Conservation (phyloP, 164 flowering plant species). For the Tetrastigma voinierianum region DNA sequence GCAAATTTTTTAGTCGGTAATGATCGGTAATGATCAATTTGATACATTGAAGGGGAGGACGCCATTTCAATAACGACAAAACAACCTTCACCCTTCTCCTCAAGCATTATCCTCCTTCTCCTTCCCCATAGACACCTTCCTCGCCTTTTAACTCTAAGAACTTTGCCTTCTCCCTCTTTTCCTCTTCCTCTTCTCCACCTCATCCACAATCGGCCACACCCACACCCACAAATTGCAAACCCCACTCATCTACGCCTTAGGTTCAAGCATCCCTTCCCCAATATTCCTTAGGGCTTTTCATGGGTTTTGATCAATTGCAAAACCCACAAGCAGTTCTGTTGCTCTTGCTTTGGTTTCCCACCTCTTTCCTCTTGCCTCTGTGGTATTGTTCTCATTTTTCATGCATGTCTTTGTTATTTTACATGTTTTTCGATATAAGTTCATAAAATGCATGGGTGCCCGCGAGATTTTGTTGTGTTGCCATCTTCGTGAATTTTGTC, state of each 20-base stretch:
- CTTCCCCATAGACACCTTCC: neutral
- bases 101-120: too few species aligned
- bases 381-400: neutral
- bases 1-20: too few species aligned
- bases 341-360: conserved; percentile 11
- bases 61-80: conserved; percentile 42
- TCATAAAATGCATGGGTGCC: neutral
- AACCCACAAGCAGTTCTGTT: conserved; percentile 36
- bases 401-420: neutral
- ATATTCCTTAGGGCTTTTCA: conserved; percentile 17
- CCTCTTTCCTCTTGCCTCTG: neutral
- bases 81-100: conserved; percentile 35
- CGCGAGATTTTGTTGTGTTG: neutral
- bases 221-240: neutral
- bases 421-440: neutral
- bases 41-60: conserved; percentile 20
- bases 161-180: neutral
- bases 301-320: conserved; percentile 36
- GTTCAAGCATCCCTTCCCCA: neutral
- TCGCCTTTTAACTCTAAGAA: too few species aligned
- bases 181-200: neutral
- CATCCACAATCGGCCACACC: neutral
- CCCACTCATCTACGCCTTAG: neutral
- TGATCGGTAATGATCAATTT: too few species aligned
- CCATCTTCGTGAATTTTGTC: neutral